Evolutionary conservation across 352 stramenopile species (phyloP).

Genomic region (Pseudoperonospora humuli): DNA sequence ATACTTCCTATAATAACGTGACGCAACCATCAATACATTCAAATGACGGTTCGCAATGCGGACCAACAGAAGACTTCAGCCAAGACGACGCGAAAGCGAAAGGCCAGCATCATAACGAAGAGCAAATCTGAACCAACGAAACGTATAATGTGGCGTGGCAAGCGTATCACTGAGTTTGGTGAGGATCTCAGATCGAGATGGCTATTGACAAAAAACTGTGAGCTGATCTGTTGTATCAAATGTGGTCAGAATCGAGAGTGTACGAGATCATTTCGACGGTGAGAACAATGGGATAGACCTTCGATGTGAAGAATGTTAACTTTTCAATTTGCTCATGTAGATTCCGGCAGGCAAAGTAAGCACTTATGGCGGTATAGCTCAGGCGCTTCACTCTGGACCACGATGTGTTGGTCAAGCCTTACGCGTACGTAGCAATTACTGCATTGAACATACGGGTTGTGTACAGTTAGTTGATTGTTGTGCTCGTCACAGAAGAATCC

Average conservation of each 20-base stretch:
- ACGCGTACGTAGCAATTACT: slow-evolving; percentile 29
- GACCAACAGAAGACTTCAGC: slow-evolving; percentile 16
- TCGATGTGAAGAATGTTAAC: too few relatives aligned
- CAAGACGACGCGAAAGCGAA: slow-evolving; percentile 9
- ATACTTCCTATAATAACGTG: too few relatives aligned
- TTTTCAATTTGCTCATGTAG: slow-evolving; percentile 20
- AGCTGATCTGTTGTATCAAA: too few relatives aligned
- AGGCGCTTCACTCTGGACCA: slow-evolving; percentile 51
- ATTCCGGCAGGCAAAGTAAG: slow-evolving; percentile 73
- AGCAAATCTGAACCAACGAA: slow-evolving; percentile 29
- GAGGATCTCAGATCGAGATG: not conserved
- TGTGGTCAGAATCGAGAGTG: slow-evolving; percentile 58
- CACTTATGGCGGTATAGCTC: slow-evolving; percentile 66
- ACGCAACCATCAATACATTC: too few relatives aligned
- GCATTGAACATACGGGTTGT: not conserved
- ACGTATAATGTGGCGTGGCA: slow-evolving; percentile 62
- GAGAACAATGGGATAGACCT: too few relatives aligned
- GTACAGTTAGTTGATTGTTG: not conserved
- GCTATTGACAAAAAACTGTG: not conserved
- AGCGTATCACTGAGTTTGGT: slow-evolving; percentile 70
- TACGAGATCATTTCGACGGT: slow-evolving; percentile 79
- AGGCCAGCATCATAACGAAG: slow-evolving; percentile 7
- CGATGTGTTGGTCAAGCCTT: slow-evolving; percentile 74
- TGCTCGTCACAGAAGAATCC: slow-evolving; percentile 54
- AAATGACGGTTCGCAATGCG: slow-evolving; percentile 15